Percentiles rank a stretch among this genome's conserved stretches.
phyloP scores from a whole-genome alignment of 768 basidiomycete species.

The Agaricus blazei region DNA sequence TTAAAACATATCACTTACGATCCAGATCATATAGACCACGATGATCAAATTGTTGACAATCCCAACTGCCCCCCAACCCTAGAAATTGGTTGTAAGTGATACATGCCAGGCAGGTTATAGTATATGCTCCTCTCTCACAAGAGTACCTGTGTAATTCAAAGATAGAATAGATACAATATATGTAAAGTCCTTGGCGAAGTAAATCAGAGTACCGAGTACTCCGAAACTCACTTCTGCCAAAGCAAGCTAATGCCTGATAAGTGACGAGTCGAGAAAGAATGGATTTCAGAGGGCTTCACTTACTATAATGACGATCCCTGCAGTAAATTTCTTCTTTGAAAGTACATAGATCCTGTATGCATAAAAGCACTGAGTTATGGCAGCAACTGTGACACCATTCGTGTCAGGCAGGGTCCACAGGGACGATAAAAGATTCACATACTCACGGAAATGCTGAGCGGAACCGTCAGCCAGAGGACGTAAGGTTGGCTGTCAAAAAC shows the following conservation, averaged over 20 bases:
- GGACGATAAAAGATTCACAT: background rate
- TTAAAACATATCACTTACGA: no score
- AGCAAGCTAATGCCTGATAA: background rate
- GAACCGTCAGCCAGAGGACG: background rate
- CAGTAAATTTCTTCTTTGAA: background rate
- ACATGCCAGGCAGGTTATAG: background rate
- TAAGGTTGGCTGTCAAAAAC: background rate
- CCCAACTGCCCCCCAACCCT: constrained; percentile 1
- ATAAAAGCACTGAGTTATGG: background rate
- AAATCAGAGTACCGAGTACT: background rate
- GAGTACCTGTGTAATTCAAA: background rate
- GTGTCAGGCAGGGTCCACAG: no score
- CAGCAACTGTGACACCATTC: background rate
- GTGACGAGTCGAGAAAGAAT: background rate
- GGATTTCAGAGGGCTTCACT: background rate
- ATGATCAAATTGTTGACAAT: background rate
- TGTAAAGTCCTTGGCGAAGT: no score
- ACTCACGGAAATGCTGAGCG: background rate
- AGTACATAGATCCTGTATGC: background rate
- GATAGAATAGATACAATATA: no score
- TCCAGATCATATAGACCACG: background rate
- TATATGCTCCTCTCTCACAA: background rate
- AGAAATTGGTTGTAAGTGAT: background rate
- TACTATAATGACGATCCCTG: background rate
- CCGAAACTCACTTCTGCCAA: background rate